Conservation (phyloP, 306 rosid species). For the Cicer yamashitae region DNA sequence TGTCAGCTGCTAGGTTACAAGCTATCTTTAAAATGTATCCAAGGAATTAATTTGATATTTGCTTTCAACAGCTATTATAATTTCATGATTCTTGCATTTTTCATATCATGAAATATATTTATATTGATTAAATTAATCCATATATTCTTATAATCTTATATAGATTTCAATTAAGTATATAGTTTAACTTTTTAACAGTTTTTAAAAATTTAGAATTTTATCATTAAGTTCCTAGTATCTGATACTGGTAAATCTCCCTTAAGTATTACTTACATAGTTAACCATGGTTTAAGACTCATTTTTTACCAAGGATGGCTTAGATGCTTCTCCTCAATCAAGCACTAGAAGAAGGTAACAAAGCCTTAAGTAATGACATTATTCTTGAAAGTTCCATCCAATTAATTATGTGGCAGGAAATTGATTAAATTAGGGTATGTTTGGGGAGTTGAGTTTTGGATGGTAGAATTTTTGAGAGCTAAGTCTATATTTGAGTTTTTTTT, state of each 20-base stretch:
- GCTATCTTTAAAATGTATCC: background rate
- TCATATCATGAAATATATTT: background rate
- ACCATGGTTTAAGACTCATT: background rate
- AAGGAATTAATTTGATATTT: background rate
- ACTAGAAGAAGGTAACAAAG: background rate
- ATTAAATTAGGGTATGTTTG: background rate
- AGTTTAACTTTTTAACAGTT: background rate
- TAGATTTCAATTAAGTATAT: background rate
- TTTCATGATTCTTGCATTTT: background rate
- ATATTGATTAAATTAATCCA: background rate
- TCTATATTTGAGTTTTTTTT: too few relatives aligned
- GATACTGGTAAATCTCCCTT: background rate
- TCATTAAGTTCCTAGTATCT: background rate
- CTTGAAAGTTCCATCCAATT: background rate
- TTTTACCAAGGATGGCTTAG: background rate
- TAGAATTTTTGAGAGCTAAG: too few relatives aligned
- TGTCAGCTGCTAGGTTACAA: background rate
- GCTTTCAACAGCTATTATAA: background rate
- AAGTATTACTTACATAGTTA: slow-evolving; percentile 1
- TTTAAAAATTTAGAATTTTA: background rate
- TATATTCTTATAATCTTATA: background rate
- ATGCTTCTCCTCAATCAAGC: background rate
- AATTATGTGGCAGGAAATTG: background rate
- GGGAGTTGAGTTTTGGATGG: too few relatives aligned
- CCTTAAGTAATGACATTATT: background rate